A percentile compares a stretch with the other conserved stretches of the same genome.
phyloP scores from a whole-genome alignment of 2,329 filamentous ascomycete genomes.

The Ophiostoma quercus region DNA sequence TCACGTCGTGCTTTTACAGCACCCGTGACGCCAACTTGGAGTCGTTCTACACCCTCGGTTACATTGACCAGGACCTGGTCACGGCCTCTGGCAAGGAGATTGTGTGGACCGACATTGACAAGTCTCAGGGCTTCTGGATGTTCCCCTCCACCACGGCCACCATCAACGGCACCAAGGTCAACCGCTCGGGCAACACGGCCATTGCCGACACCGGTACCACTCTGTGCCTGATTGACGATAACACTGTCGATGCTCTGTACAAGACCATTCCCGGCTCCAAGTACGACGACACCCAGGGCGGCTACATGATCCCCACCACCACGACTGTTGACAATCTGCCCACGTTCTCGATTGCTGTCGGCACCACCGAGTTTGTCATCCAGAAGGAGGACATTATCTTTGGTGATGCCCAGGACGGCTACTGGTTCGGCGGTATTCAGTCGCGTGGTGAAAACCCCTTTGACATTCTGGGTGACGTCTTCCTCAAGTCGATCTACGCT shows the following conservation, averaged over 20 bases:
- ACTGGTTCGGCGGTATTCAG: slow-evolving; percentile 61
- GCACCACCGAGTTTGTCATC: slow-evolving; percentile 54
- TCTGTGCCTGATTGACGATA: slow-evolving; percentile 59
- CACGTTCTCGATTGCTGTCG: slow-evolving; percentile 57
- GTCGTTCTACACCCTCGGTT: slow-evolving; percentile 70
- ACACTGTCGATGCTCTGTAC: slow-evolving; percentile 58
- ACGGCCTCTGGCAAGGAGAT: slow-evolving; percentile 49
- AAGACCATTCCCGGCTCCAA: slow-evolving; percentile 55
- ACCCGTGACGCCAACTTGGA: slow-evolving; percentile 45
- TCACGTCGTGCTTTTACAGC: slow-evolving; percentile 59
- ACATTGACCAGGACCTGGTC: slow-evolving; percentile 60
- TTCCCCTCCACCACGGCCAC: slow-evolving; percentile 53
- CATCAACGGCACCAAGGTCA: slow-evolving; percentile 52
- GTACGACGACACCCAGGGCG: slow-evolving; percentile 53
- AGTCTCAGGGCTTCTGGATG: slow-evolving; percentile 62
- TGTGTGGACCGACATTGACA: slow-evolving; percentile 56
- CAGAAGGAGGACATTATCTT: slow-evolving; percentile 61
- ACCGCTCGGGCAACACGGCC: slow-evolving; percentile 53
- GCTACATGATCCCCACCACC: slow-evolving; percentile 57
- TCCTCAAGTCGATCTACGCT: slow-evolving; percentile 61
- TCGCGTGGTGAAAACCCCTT: slow-evolving; percentile 53
- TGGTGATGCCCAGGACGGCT: slow-evolving; percentile 48
- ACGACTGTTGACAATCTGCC: slow-evolving; percentile 52
- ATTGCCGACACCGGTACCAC: slow-evolving; percentile 70
- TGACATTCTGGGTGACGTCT: slow-evolving; percentile 60